A percentile compares a stretch with the other conserved stretches of the same genome.
These are phyloP conservation scores for Solanum etuberosum DNA, from an alignment of 257 asterid species.

Conservation along the genomic window DNA sequence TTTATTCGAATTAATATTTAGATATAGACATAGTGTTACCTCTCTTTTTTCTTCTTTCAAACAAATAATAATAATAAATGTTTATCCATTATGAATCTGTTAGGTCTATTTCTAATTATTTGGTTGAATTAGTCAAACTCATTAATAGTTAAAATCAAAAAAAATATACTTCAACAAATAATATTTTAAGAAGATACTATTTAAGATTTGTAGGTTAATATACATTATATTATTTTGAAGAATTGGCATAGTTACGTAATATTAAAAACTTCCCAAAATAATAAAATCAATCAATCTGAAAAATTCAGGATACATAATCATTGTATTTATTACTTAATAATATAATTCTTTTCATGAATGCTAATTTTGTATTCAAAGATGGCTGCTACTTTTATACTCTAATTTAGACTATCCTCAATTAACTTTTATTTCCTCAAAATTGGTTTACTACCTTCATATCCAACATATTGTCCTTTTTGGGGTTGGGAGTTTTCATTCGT, in stretches of 20 bases:
- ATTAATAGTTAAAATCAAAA: background rate
- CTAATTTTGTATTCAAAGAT: background rate
- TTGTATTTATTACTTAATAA: background rate
- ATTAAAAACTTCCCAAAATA: background rate
- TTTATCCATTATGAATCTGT: background rate
- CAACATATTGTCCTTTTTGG: background rate
- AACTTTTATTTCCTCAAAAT: background rate
- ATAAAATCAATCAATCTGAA: background rate
- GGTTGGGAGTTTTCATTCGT: background rate
- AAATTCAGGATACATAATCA: background rate
- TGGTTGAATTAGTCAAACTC: background rate
- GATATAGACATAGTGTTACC: too few species aligned
- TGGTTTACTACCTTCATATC: background rate
- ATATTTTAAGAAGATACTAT: background rate
- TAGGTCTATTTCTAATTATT: background rate
- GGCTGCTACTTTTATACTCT: background rate
- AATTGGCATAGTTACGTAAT: background rate
- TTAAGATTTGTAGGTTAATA: background rate
- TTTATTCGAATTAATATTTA: background rate
- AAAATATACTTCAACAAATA: background rate
- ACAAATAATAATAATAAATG: too few species aligned
- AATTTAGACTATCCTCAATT: background rate
- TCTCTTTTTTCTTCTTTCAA: background rate
- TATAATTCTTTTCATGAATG: background rate
- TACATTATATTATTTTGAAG: background rate